phyloP scores from a whole-genome alignment of 331 rosid genomes.

The Pyrus hybrid region DNA sequence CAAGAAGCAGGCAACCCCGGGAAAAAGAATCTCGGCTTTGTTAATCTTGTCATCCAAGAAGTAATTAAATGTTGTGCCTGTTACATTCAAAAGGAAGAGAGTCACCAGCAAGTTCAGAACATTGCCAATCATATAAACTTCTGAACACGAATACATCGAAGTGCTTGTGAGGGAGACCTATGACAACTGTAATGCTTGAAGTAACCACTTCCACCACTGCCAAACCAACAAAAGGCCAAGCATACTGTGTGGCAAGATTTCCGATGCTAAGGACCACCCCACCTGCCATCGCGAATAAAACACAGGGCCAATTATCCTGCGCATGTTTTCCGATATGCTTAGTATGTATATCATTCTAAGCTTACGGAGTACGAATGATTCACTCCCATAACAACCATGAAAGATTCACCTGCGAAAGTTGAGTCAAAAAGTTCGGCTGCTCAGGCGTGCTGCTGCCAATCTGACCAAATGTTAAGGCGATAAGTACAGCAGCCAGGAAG shows the following conservation, averaged over 20 bases:
- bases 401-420: conserved; percentile 53
- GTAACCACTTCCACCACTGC: conserved; percentile 80
- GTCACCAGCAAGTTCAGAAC: neutral
- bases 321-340: conserved; percentile 1
- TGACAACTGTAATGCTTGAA: conserved; percentile 77
- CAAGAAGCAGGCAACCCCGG: conserved; percentile 91
- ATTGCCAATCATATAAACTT: neutral
- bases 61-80: conserved; percentile 86
- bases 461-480: conserved; percentile 81
- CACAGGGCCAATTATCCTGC: conserved; percentile 83
- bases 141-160: neutral
- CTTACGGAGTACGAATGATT: neutral
- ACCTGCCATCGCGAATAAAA: conserved; percentile 79
- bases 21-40: conserved; percentile 77
- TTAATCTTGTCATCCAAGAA: conserved; percentile 78
- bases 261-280: conserved; percentile 79
- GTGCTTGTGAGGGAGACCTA: conserved; percentile 36
- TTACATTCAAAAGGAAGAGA: conserved; percentile 7
- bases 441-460: conserved; percentile 48
- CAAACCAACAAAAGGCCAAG: conserved; percentile 85
- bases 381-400: neutral
- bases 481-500: conserved; percentile 69
- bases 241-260: conserved; percentile 75
- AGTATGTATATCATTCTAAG: neutral
- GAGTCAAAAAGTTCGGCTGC: conserved; percentile 49